Evolutionary conservation across 371 early-diverging fungal genomes (phyloP).

Genomic region (Mortierella sp.): DNA sequence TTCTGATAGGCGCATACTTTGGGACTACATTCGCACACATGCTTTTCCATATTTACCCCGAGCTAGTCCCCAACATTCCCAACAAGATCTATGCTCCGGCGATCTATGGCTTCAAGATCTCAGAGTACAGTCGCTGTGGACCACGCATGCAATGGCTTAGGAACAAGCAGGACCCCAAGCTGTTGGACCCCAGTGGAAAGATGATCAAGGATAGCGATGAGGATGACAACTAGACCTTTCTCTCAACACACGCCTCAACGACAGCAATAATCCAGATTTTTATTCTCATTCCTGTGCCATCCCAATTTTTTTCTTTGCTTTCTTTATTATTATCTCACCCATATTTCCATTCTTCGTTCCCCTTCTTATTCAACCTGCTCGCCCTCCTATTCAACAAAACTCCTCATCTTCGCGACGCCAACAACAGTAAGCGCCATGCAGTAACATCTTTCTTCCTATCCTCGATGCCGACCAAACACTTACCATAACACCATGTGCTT

Average conservation of each 20-base stretch:
- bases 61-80: constrained; percentile 71
- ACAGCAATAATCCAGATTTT: not conserved
- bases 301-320: not conserved
- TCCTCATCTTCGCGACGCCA: not conserved
- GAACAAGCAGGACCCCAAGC: constrained; percentile 48
- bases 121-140: constrained; percentile 67
- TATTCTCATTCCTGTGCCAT: not conserved
- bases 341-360: not conserved
- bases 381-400: not conserved
- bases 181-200: constrained; percentile 48
- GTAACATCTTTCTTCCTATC: not conserved
- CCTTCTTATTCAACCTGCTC: not conserved
- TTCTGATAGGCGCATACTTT: constrained; percentile 88
- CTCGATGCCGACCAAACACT: not conserved
- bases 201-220: constrained; percentile 60
- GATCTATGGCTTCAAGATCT: constrained; percentile 88
- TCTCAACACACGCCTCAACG: not conserved
- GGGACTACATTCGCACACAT: constrained; percentile 96
- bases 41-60: constrained; percentile 87
- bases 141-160: constrained; percentile 88
- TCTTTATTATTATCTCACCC: not conserved
- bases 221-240: constrained; percentile 41
- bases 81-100: constrained; percentile 76
- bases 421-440: not conserved
- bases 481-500: not conserved